These are phyloP conservation scores for Malassezia vespertilionis DNA, from an alignment of 1,284 basidiomycete species.

Conservation along the genomic window DNA sequence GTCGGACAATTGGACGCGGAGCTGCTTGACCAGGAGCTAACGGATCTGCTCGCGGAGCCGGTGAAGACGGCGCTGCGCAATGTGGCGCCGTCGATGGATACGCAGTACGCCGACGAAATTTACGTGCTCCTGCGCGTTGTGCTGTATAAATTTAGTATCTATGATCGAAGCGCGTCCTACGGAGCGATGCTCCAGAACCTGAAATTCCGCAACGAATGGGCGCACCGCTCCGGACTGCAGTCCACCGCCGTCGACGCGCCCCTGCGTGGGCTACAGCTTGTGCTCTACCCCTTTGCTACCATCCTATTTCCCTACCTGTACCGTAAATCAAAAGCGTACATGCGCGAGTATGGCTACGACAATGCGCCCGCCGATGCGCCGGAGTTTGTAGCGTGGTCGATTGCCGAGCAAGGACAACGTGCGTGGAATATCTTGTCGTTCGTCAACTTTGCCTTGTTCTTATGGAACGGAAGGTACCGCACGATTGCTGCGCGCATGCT, in stretches of 20 bases:
- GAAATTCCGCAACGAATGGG: constrained; percentile 48
- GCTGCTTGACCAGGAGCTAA: constrained; percentile 78
- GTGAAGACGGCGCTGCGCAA: constrained; percentile 58
- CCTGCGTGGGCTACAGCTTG: constrained; percentile 26
- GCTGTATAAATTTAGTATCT: constrained; percentile 74
- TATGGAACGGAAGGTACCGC: constrained; percentile 81
- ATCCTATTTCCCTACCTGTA: constrained; percentile 69
- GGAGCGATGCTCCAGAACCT: constrained; percentile 84
- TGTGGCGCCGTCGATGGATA: constrained; percentile 56
- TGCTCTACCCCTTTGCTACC: constrained; percentile 62
- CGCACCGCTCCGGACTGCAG: constrained; percentile 23
- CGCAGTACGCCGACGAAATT: constrained; percentile 70
- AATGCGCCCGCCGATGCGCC: constrained; percentile 51
- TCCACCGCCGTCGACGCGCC: constrained; percentile 34
- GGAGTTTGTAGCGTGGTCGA: constrained; percentile 61
- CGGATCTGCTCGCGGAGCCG: constrained; percentile 71
- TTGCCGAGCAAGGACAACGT: constrained; percentile 60
- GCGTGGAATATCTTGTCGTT: constrained; percentile 57
- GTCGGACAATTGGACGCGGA: constrained; percentile 89
- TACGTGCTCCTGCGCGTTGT: constrained; percentile 62
- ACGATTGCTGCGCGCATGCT: constrained; percentile 72
- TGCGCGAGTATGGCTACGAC: constrained; percentile 74
- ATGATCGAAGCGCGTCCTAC: constrained; percentile 71
- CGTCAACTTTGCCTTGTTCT: constrained; percentile 67
- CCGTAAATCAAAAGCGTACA: constrained; percentile 61